Evolutionary conservation across 345 rosid genomes (phyloP), one percentile per base, ranked within the genome.

Genomic region (Conringia planisiliqua): DNA sequence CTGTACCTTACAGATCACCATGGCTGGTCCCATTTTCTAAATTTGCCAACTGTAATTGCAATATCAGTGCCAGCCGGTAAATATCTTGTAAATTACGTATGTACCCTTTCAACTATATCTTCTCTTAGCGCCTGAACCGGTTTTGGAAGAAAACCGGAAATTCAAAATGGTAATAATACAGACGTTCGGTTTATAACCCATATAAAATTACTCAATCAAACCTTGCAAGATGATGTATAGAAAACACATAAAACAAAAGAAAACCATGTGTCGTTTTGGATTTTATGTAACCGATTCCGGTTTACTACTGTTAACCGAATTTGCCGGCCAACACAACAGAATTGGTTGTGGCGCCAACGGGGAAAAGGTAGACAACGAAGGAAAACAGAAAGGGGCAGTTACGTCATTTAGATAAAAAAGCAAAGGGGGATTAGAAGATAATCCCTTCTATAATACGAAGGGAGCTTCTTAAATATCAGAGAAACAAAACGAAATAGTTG

Each of bases 281-380:
- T 66, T 36, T 46, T 2, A 17, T 14, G 12, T 13, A 38, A 48
- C 32, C 14, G 14, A 38, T 38, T 7, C 36, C 58, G 61, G 68
- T 62, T 61, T 43, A 24, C 33, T 22, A 9, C 33, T 43, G 14
- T 61, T 35, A 62, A 76, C 74, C 74, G 64, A 47, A 52, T 4
- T 69, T 62, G 16, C 14, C 18, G 26, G 51, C 22, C 47, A 70
- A 35, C 24, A 1, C 5, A 76, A 62, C 75, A 26, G 48, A 70
- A 62, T 43, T 27, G 13, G 66, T 76, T 76, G 17, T 54, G 75
- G 74, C 74, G 56, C 65, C 79, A 69, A 54, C 75, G 66, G 66
- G 27, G 6, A 24, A 39, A 16, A 20, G 46, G 6, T 62, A 9
- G 50, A 54, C 57, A 50, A 18, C 12, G 56, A 70, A 39, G 8